Evolutionary conservation across 2,329 filamentous ascomycete genomes (phyloP).

Genomic region (Colletotrichum salicis): DNA sequence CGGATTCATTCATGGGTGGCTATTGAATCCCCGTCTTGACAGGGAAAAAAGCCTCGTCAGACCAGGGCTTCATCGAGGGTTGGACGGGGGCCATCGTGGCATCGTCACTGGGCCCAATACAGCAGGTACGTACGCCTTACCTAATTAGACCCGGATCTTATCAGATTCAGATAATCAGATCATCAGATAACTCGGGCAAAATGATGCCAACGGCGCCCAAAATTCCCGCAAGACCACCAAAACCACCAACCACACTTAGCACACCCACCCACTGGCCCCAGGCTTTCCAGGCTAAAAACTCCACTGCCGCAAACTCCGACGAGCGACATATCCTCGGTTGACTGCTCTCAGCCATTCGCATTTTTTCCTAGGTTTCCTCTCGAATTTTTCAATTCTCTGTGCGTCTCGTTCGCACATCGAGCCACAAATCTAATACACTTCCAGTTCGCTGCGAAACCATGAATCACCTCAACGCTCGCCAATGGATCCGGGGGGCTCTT

Average conservation of each 20-base stretch:
- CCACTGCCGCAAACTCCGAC: neutral
- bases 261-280: neutral
- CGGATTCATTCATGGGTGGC: neutral
- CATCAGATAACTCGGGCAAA: slow-evolving; percentile 35
- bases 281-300: neutral
- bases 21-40: neutral
- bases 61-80: slow-evolving; percentile 1
- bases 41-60: slow-evolving; percentile 11
- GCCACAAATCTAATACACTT: neutral
- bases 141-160: slow-evolving; percentile 31
- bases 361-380: neutral
- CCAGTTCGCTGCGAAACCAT: neutral
- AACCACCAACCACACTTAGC: neutral
- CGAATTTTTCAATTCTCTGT: neutral
- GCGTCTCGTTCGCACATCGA: neutral
- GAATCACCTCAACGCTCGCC: neutral
- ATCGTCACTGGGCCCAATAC: slow-evolving; percentile 20
- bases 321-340: neutral
- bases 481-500: neutral
- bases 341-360: neutral
- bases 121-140: slow-evolving; percentile 32
- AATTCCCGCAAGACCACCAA: slow-evolving; percentile 12
- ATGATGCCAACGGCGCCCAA: slow-evolving; percentile 18
- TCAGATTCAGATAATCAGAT: slow-evolving; percentile 39
- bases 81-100: slow-evolving; percentile 25